A percentile compares a stretch with the other conserved stretches of the same genome.
phyloP scores from a whole-genome alignment of 768 basidiomycete genomes.

The Nidularia pulvinata region DNA sequence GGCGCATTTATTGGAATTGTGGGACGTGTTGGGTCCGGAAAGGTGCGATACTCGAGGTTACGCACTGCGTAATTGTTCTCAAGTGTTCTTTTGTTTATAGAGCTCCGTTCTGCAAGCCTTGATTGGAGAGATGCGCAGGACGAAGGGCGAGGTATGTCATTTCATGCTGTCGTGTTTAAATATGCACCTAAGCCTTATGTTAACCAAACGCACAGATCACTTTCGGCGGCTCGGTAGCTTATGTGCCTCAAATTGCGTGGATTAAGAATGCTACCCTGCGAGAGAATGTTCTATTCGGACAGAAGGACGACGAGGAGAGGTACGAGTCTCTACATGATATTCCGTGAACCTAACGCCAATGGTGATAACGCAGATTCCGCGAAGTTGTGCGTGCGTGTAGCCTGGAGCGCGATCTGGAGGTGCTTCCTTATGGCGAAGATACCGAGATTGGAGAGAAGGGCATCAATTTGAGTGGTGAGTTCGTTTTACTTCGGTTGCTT shows the following conservation, averaged over 20 bases:
- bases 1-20: conserved; percentile 73
- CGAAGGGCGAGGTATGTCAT: conserved; percentile 46
- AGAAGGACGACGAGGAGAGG: conserved; percentile 58
- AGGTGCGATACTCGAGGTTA: conserved; percentile 25
- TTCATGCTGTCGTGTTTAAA: neutral
- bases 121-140: conserved; percentile 69
- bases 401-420: conserved; percentile 68
- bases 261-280: conserved; percentile 68
- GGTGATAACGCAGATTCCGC: conserved; percentile 34
- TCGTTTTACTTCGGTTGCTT: neutral
- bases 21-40: conserved; percentile 77
- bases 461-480: conserved; percentile 60
- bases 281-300: conserved; percentile 77
- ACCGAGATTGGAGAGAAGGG: conserved; percentile 83
- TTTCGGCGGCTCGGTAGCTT: conserved; percentile 56
- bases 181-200: too few relatives aligned
- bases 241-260: conserved; percentile 65
- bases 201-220: conserved; percentile 25
- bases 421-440: conserved; percentile 67
- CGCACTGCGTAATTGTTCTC: neutral
- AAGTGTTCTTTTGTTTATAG: conserved; percentile 20
- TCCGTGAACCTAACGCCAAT: neutral
- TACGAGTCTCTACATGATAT: conserved; percentile 11
- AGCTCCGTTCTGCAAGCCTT: conserved; percentile 55
- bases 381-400: conserved; percentile 65